Base-by-base conservation (phyloP, 2,329 filamentous ascomycete species). In the Monosporascus sp. region DNA sequence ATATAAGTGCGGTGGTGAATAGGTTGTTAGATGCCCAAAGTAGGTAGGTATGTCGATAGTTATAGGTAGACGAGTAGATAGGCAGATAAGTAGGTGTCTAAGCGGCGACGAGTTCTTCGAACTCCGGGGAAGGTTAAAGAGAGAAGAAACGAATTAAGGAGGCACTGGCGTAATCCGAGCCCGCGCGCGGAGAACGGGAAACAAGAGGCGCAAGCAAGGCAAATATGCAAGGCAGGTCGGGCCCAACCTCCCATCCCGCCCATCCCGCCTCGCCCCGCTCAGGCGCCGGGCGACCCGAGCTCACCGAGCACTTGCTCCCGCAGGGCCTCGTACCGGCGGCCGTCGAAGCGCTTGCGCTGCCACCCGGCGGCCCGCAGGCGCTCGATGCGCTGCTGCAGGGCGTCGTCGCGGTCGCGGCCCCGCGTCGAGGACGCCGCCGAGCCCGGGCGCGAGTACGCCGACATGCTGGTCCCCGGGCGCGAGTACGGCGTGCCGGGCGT, bases 281-380 rank as follows among this genome's bases (percentile, higher is more conserved):
- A 34, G 31, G 31, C 31, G 31, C 31, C 31, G 9, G 31, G 31
- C 31, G 31, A 14, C 7, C 54, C 60, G 43, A 84, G 67, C 61
- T 84, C 82, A 2, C 76, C 74, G 52, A 84, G 66, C 40, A 75
- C 80, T 49, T 69, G 73, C 59, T 79, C 77, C 16, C 79, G 70
- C 8, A 84, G 69, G 20, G 73, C 72, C 63, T 81, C 76, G 61
- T 85, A 84, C 38, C 78, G 73, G 45, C 69, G 66, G 6, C 70
- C 68, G 56, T 85, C 77, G 58, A 85, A 85, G 22, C 81, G 75
- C 59, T 76, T 76, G 27, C 82, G 70, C 61, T 74, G 75, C 81
- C 82, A 84, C 2, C 80, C 80, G 49, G 62, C 72, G n/a, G 74
- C 74, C 20, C 79, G 75, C 11, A 85, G 67, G 9, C 76, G 73